Percentiles rank a stretch among this genome's conserved stretches.
Evolutionary conservation across 495 filamentous ascomycete species (phyloP).

Genomic region (Aspergillus steynii): DNA sequence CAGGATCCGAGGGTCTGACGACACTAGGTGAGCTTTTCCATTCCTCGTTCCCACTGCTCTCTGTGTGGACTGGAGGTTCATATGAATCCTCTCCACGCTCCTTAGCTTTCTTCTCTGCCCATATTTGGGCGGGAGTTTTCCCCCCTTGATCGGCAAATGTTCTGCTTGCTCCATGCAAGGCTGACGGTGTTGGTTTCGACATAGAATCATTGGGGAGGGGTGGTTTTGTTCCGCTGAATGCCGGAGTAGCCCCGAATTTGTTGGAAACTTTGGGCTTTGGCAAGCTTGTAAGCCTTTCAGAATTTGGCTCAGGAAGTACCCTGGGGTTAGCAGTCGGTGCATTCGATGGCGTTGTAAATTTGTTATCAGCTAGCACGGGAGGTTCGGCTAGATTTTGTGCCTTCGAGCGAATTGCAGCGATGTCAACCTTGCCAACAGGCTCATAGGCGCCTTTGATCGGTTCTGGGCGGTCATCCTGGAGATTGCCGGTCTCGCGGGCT

Average conservation of each 20-base stretch:
- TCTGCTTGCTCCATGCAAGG: conserved; percentile 76
- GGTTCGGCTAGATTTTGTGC: conserved; percentile 63
- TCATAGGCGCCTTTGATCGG: conserved; percentile 90
- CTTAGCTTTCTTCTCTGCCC: conserved; percentile 93
- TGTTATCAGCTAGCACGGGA: conserved; percentile 43
- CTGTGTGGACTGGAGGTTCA: conserved; percentile 56
- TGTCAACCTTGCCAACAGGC: conserved; percentile 92
- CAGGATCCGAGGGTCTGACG: conserved; percentile 85
- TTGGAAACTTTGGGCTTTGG: conserved; percentile 95
- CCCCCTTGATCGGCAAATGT: conserved; percentile 94
- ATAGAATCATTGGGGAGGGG: conserved; percentile 69
- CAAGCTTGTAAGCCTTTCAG: conserved; percentile 80
- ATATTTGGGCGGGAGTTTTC: conserved; percentile 94
- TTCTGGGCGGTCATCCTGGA: conserved; percentile 72
- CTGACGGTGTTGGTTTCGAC: conserved; percentile 48
- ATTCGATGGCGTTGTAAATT: conserved; percentile 29
- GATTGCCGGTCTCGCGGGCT: conserved; percentile 61
- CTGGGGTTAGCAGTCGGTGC: conserved; percentile 51
- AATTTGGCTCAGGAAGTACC: conserved; percentile 41
- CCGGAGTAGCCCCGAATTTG: conserved; percentile 69
- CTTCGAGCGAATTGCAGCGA: conserved; percentile 83
- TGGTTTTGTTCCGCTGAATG: conserved; percentile 84
- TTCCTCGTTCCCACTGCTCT: conserved; percentile 67
- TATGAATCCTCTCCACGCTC: conserved; percentile 60
- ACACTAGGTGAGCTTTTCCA: conserved; percentile 91